phyloP scores from a whole-genome alignment of 2,329 filamentous ascomycete genomes.

The Cladosporium phlei region DNA sequence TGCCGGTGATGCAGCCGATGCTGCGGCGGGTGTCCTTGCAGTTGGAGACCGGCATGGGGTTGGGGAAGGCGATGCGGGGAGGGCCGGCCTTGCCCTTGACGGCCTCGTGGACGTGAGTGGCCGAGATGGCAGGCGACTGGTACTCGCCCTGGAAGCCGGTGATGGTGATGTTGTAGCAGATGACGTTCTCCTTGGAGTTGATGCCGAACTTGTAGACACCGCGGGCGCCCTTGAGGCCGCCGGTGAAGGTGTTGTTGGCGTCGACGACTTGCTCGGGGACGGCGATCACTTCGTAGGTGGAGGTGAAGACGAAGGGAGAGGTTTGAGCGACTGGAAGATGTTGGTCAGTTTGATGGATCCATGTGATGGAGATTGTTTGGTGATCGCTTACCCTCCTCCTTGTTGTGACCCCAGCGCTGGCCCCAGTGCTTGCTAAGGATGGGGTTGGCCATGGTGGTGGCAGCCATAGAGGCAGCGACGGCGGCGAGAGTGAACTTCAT shows the following conservation, averaged over 20 bases:
- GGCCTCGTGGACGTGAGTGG: constrained; percentile 54
- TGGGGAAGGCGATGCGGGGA: constrained; percentile 50
- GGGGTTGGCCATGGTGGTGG: constrained; percentile 9
- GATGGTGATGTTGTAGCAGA: constrained; percentile 39
- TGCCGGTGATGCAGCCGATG: constrained; percentile 42
- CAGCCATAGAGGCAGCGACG: constrained; percentile 9
- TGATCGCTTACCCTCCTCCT: constrained; percentile 4
- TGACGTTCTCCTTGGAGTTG: constrained; percentile 43
- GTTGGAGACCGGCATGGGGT: constrained; percentile 37
- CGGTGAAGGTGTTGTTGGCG: constrained; percentile 30
- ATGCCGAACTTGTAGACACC: constrained; percentile 52
- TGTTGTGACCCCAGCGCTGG: constrained; percentile 2
- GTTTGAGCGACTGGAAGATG: background rate
- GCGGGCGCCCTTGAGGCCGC: constrained; percentile 34
- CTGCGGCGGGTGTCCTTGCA: constrained; percentile 33
- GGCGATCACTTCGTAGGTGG: constrained; percentile 45
- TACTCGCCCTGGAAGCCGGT: constrained; percentile 48
- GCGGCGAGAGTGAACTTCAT: constrained; percentile 13
- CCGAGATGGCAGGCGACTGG: constrained; percentile 47
- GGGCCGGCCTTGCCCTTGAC: constrained; percentile 44
- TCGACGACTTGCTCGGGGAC: constrained; percentile 49
- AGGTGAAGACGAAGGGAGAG: constrained; percentile 39
- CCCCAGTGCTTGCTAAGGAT: constrained; percentile 4
- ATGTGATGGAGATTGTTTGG: background rate
- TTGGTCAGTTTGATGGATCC: background rate